A percentile compares a stretch with the other conserved stretches of the same genome.
Evolutionary conservation across 2,329 filamentous ascomycete species (phyloP).

Genomic region (Stemphylium lycopersici): DNA sequence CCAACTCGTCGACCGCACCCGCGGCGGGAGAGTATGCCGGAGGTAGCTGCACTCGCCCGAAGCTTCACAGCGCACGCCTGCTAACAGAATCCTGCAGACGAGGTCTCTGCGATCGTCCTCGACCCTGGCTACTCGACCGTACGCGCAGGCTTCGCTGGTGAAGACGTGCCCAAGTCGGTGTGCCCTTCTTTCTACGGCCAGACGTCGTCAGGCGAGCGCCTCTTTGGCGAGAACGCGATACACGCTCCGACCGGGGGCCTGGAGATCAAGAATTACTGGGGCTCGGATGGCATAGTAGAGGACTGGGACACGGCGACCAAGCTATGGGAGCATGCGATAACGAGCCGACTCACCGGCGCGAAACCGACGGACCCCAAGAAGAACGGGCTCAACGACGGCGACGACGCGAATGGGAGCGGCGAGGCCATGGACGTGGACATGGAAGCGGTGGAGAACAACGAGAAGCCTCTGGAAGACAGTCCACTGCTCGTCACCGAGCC

Average conservation of each 20-base stretch:
- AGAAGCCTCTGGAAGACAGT: constrained; percentile 83
- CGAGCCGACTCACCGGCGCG: constrained; percentile 82
- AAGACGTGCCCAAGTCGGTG: constrained; percentile 94
- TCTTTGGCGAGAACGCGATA: constrained; percentile 92
- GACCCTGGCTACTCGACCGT: constrained; percentile 91
- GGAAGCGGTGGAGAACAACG: constrained; percentile 65
- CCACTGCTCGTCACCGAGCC: constrained; percentile 93
- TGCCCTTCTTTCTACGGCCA: constrained; percentile 86
- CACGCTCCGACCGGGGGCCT: constrained; percentile 75
- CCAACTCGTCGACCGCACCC: constrained; percentile 48
- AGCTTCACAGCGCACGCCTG: constrained; percentile 8
- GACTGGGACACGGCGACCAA: constrained; percentile 93
- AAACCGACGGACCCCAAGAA: constrained; percentile 71
- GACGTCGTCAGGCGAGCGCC: constrained; percentile 57
- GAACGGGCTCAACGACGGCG: constrained; percentile 81
- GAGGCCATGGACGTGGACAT: constrained; percentile 61
- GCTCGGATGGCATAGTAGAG: constrained; percentile 85
- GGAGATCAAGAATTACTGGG: constrained; percentile 92
- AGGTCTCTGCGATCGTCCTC: constrained; percentile 95
- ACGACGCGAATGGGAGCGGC: constrained; percentile 67
- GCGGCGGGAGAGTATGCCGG: constrained; percentile 55
- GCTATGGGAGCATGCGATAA: constrained; percentile 92
- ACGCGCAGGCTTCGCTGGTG: constrained; percentile 94
- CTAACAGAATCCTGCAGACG: constrained; percentile 66
- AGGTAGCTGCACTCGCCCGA: constrained; percentile 36